Evolutionary conservation across 352 stramenopile species (phyloP).

Genomic region (Pythium coloratum): DNA sequence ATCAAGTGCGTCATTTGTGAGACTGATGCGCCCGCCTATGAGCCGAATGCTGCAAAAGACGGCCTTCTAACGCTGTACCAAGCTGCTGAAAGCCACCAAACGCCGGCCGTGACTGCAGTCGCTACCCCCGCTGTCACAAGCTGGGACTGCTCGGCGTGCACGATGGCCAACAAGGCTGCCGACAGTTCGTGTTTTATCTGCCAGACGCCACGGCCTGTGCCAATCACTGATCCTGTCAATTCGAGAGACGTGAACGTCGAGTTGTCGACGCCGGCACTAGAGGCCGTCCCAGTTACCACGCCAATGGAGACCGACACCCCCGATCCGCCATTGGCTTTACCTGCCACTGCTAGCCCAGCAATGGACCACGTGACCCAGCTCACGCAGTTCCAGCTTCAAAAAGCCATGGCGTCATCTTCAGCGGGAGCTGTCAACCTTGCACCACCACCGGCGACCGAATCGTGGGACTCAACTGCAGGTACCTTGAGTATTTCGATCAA

Average conservation of each 20-base stretch:
- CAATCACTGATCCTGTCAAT: conserved; percentile 42
- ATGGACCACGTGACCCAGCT: conserved; percentile 9
- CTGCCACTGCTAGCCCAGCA: background rate
- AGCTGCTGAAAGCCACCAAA: conserved; percentile 49
- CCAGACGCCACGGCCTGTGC: conserved; percentile 42
- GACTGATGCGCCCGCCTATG: conserved; percentile 33
- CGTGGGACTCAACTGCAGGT: conserved; percentile 78
- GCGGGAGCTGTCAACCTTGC: background rate
- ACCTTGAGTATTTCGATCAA: conserved; percentile 48
- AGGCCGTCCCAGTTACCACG: conserved; percentile 31
- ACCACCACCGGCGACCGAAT: conserved; percentile 1
- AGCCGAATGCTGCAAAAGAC: conserved; percentile 32
- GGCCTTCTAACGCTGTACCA: conserved; percentile 72
- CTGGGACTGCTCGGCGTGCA: conserved; percentile 48
- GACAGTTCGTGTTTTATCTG: conserved; percentile 76
- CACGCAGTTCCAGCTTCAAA: conserved; percentile 6
- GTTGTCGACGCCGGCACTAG: conserved; percentile 34
- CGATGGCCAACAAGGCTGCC: conserved; percentile 70
- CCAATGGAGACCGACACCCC: conserved; percentile 67
- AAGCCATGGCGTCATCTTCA: background rate
- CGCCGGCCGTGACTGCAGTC: conserved; percentile 24
- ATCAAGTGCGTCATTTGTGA: conserved; percentile 79
- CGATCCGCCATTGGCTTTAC: background rate
- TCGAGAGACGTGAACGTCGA: conserved; percentile 35
- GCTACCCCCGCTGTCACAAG: conserved; percentile 6